Evolutionary conservation across 2,329 filamentous ascomycete genomes (phyloP), one percentile per base, ranked within the genome.

Genomic region (Hypocrella siamensis): DNA sequence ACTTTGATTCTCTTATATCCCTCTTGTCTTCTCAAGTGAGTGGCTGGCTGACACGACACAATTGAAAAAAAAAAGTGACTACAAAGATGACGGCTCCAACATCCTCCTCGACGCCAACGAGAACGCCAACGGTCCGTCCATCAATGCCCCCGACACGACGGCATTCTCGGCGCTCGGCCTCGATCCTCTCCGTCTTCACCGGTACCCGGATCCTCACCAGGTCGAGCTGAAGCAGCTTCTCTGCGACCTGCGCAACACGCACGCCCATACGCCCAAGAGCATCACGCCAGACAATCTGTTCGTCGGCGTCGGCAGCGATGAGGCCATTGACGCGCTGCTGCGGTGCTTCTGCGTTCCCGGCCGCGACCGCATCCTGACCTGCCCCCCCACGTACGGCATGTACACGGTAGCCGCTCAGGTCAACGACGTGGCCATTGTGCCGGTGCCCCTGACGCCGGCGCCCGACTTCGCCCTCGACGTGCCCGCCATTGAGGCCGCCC

Each of bases 321-420:
- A 98, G 65, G 88, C 84, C 40, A 93, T 98, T 51, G 90, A 98
- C 57, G 84, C 83, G 5, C 70, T 98, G 26, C 69, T 98, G 37
- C 79, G 90, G 32, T 90, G 82, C 56, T 98, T 98, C 63, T 98
- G 90, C 58, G 62, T 74, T 2, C 90, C 90, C 1, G 83, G 79
- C 28, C 68, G 67, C 42, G 90, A 98, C 58, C 84, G 81, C 50
- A 92, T 98, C 50, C 70, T 98, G 22, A 88, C 84, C 26, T 96
- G 88, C 49, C 90, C 90, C 14, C 90, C 90, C 1, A 98, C 90
- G 1, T 98, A 98, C 54, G 90, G 90, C 58, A 98, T 98, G 90
- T 98, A 98, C 63, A 66, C 74, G 29, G 90, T 98, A 14, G 92
- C 83, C 6, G 90, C 90, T 1, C 80, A 92, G 51, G 79, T 94